These are phyloP conservation scores for Casuarina glauca DNA, from an alignment of 306 rosid genomes.

Conservation along the genomic window DNA sequence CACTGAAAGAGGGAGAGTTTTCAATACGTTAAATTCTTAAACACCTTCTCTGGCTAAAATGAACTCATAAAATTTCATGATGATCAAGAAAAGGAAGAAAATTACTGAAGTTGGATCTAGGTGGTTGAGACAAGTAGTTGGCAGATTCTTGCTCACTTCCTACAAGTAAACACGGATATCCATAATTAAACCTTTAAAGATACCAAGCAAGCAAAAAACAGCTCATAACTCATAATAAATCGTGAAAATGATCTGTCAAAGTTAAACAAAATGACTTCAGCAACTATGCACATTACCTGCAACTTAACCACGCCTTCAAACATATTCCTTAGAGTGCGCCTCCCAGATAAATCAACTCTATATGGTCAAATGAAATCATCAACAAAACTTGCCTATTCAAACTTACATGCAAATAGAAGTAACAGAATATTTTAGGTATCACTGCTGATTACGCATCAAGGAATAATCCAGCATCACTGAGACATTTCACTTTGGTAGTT, in stretches of 20 bases:
- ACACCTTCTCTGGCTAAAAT: neutral
- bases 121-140: slow-evolving; percentile 57
- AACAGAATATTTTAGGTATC: slow-evolving; percentile 21
- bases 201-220: slow-evolving; percentile 3
- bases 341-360: slow-evolving; percentile 81
- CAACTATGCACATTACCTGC: slow-evolving; percentile 55
- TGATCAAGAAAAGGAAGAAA: slow-evolving; percentile 18
- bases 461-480: slow-evolving; percentile 84
- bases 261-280: neutral
- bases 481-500: slow-evolving; percentile 72
- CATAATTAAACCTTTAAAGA: slow-evolving; percentile 4
- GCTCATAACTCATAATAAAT: neutral
- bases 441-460: slow-evolving; percentile 65
- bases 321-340: slow-evolving; percentile 72
- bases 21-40: slow-evolving; percentile 19
- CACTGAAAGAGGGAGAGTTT: slow-evolving; percentile 50
- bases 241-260: neutral
- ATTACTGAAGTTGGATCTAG: slow-evolving; percentile 74
- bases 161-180: slow-evolving; percentile 34
- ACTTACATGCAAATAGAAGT: neutral
- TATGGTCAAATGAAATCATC: slow-evolving; percentile 36
- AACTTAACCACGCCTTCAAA: slow-evolving; percentile 69
- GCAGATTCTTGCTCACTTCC: slow-evolving; percentile 74
- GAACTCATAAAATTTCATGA: slow-evolving; percentile 20
- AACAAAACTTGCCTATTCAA: slow-evolving; percentile 26